Percentiles rank a stretch among this genome's conserved stretches.
Evolutionary conservation across 1,284 basidiomycete genomes (phyloP).

Genomic region (Xerocomus cyaneibrunnescens): DNA sequence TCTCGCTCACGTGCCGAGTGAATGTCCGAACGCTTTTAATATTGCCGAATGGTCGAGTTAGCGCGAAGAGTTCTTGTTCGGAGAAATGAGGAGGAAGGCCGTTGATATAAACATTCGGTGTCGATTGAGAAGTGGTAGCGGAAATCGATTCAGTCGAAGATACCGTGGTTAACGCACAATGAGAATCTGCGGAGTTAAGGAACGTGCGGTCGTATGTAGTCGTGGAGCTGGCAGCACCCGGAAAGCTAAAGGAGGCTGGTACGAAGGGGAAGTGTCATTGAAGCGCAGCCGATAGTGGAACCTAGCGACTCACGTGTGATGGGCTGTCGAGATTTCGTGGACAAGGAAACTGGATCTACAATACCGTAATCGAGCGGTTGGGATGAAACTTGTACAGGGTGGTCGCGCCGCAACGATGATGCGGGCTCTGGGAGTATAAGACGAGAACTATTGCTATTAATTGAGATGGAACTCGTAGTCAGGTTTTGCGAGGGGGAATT

Average conservation of each 20-base stretch:
- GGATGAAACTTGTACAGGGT: slow-evolving; percentile 7
- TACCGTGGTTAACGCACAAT: slow-evolving; percentile 8
- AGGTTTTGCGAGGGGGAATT: slow-evolving; percentile 16
- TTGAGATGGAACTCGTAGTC: slow-evolving; percentile 15
- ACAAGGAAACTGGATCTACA: slow-evolving; percentile 7
- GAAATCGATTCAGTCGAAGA: slow-evolving; percentile 18
- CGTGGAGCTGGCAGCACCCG: slow-evolving; percentile 10
- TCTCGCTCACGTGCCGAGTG: slow-evolving; percentile 59
- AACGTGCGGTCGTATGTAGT: slow-evolving; percentile 12
- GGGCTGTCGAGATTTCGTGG: slow-evolving; percentile 13
- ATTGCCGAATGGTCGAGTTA: slow-evolving; percentile 53
- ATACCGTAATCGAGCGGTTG: slow-evolving; percentile 13
- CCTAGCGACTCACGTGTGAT: slow-evolving; percentile 26
- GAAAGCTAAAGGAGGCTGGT: slow-evolving; percentile 30
- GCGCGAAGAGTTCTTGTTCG: slow-evolving; percentile 58
- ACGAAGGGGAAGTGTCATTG: slow-evolving; percentile 5
- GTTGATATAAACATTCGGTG: slow-evolving; percentile 69
- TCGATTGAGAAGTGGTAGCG: slow-evolving; percentile 28
- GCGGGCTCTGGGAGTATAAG: slow-evolving; percentile 19
- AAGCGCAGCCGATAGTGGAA: neutral
- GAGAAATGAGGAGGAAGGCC: slow-evolving; percentile 63
- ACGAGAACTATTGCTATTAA: slow-evolving; percentile 21
- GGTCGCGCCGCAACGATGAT: slow-evolving; percentile 6
- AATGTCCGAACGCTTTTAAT: slow-evolving; percentile 63
- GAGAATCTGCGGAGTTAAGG: slow-evolving; percentile 13